These are phyloP conservation scores for Termitomyces sp. DNA, from an alignment of 1,284 basidiomycete species.

Conservation along the genomic window DNA sequence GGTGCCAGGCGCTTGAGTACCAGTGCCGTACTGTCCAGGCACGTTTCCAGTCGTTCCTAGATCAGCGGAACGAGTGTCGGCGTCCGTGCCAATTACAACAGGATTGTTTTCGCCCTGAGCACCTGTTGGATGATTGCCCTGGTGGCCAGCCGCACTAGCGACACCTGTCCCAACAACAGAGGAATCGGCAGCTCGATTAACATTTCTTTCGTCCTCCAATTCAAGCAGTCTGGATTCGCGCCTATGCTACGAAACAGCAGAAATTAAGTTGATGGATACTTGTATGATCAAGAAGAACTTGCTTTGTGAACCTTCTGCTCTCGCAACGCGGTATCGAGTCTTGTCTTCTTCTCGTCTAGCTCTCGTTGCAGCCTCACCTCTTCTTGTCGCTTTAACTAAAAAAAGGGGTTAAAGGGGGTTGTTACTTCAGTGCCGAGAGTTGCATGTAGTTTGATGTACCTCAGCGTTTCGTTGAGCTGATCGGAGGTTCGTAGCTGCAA, in stretches of 20 bases:
- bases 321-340: slow-evolving; percentile 6
- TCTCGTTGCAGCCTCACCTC: slow-evolving; percentile 15
- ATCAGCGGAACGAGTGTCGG: background rate
- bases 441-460: background rate
- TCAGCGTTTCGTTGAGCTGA: slow-evolving; percentile 35
- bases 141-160: background rate
- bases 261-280: background rate
- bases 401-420: background rate
- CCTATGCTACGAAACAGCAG: background rate
- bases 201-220: background rate
- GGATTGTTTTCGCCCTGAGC: background rate
- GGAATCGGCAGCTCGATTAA: background rate
- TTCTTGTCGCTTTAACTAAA: slow-evolving; percentile 14
- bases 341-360: slow-evolving; percentile 10
- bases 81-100: background rate
- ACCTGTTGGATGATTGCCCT: background rate
- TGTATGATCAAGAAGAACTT: background rate
- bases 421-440: background rate
- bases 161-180: background rate
- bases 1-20: background rate
- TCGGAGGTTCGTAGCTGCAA: slow-evolving; percentile 36
- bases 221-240: slow-evolving; percentile 8
- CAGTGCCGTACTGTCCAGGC: slow-evolving; percentile 1
- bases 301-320: slow-evolving; percentile 12
- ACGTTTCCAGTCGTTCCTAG: background rate